These are phyloP conservation scores for Schoenoplectus triqueter DNA, from an alignment of 202 grass and related monocot species.

Conservation along the genomic window DNA sequence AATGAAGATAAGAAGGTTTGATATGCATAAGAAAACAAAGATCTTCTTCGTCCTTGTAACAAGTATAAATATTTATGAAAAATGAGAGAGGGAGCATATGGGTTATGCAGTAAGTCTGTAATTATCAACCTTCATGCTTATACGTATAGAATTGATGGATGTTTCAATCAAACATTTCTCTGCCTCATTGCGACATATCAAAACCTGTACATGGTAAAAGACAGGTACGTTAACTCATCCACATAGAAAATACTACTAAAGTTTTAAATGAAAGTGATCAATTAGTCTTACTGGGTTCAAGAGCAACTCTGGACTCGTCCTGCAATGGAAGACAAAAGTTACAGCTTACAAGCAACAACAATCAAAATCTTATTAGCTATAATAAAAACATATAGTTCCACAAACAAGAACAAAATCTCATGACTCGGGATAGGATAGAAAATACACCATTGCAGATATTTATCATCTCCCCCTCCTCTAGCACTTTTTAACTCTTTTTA, in stretches of 20 bases:
- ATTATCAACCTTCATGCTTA: slow-evolving; percentile 87
- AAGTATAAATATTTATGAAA: slow-evolving; percentile 12
- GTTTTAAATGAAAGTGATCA: slow-evolving; percentile 11
- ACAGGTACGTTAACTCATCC: neutral
- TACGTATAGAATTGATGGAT: slow-evolving; percentile 89
- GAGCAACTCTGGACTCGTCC: slow-evolving; percentile 84
- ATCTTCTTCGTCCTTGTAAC: neutral
- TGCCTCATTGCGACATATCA: slow-evolving; percentile 94
- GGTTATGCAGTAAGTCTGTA: slow-evolving; percentile 24
- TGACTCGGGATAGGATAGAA: too few species aligned
- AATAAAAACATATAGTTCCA: neutral
- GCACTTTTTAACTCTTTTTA: too few species aligned
- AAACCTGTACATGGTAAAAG: slow-evolving; percentile 51
- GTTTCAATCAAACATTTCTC: slow-evolving; percentile 98
- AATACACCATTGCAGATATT: too few species aligned
- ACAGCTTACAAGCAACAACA: slow-evolving; percentile 15
- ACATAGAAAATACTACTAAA: slow-evolving; percentile 19
- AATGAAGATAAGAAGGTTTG: neutral
- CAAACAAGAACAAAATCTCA: neutral
- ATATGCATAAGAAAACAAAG: slow-evolving; percentile 4
- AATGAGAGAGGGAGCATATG: neutral
- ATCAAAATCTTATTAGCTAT: slow-evolving; percentile 32
- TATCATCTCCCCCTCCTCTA: too few species aligned
- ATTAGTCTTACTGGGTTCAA: slow-evolving; percentile 71
- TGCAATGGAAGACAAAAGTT: slow-evolving; percentile 47